phyloP scores from a whole-genome alignment of 495 filamentous ascomycete genomes.

The Penicillium egyptiacum region DNA sequence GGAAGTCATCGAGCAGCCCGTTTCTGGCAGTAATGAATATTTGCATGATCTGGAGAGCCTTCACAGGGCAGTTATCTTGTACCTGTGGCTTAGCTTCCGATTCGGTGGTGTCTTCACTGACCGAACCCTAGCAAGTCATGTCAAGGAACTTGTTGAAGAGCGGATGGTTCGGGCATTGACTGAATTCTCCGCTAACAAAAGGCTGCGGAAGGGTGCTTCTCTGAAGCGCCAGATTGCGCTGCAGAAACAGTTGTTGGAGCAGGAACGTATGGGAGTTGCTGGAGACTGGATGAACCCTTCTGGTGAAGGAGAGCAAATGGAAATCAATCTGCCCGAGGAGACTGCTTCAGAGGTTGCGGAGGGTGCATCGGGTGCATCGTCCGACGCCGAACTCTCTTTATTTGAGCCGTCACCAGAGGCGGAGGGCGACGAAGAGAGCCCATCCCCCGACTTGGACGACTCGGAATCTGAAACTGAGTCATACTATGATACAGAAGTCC shows the following conservation, averaged over 20 bases:
- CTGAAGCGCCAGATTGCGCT: conserved; percentile 43
- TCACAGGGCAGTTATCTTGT: conserved; percentile 79
- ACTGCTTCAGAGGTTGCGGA: conserved; percentile 1
- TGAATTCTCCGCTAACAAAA: conserved; percentile 52
- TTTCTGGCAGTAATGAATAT: conserved; percentile 48
- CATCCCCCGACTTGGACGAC: background rate
- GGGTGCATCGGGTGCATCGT: background rate
- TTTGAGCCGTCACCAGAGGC: background rate
- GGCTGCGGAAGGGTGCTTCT: conserved; percentile 44
- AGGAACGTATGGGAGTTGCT: conserved; percentile 26
- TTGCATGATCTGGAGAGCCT: conserved; percentile 67
- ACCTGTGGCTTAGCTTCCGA: conserved; percentile 78
- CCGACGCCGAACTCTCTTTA: conserved; percentile 1
- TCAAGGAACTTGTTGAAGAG: conserved; percentile 75
- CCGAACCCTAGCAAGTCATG: conserved; percentile 72
- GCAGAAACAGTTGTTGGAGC: conserved; percentile 39
- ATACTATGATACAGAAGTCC: conserved; percentile 6
- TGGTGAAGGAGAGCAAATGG: conserved; percentile 15
- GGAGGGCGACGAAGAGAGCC: conserved; percentile 4
- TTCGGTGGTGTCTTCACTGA: conserved; percentile 77
- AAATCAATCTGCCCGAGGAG: conserved; percentile 17
- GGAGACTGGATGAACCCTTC: conserved; percentile 16
- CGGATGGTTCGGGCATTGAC: conserved; percentile 69
- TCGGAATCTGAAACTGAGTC: background rate
- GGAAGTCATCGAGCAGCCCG: conserved; percentile 61